These are phyloP conservation scores for Ceratocystis destructans DNA, from an alignment of 2,329 filamentous ascomycete genomes.

Conservation along the genomic window DNA sequence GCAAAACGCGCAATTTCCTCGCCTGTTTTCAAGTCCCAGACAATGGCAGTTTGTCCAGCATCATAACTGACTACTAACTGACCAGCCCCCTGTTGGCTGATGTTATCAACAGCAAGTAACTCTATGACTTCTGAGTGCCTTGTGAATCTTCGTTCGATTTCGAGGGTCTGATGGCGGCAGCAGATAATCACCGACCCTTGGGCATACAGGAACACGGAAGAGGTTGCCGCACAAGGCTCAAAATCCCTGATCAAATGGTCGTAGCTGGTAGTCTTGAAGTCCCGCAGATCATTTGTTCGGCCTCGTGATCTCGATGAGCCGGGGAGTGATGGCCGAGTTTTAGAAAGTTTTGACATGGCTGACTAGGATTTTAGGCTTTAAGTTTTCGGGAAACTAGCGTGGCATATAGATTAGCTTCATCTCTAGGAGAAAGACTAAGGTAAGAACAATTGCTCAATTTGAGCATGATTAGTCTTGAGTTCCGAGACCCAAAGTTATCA, in stretches of 20 bases:
- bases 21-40: constrained; percentile 91
- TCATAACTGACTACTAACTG: constrained; percentile 88
- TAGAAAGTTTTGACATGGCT: constrained; percentile 13
- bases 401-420: background rate
- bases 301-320: constrained; percentile 15
- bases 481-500: background rate
- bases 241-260: constrained; percentile 40
- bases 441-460: background rate
- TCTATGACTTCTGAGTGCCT: constrained; percentile 71
- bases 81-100: constrained; percentile 73
- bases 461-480: background rate
- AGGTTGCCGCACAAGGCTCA: constrained; percentile 80
- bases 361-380: background rate
- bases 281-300: constrained; percentile 16
- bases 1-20: constrained; percentile 84
- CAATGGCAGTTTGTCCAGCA: constrained; percentile 76
- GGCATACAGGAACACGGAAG: constrained; percentile 78
- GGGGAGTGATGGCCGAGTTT: constrained; percentile 13
- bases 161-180: constrained; percentile 82
- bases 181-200: constrained; percentile 72
- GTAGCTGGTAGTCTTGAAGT: constrained; percentile 15
- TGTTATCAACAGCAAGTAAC: constrained; percentile 78
- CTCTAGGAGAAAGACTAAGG: background rate
- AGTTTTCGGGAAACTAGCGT: background rate
- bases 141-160: constrained; percentile 74